A percentile compares a stretch with the other conserved stretches of the same genome.
Evolutionary conservation across 768 basidiomycete genomes (phyloP).

Genomic region (Amanita phalloides): DNA sequence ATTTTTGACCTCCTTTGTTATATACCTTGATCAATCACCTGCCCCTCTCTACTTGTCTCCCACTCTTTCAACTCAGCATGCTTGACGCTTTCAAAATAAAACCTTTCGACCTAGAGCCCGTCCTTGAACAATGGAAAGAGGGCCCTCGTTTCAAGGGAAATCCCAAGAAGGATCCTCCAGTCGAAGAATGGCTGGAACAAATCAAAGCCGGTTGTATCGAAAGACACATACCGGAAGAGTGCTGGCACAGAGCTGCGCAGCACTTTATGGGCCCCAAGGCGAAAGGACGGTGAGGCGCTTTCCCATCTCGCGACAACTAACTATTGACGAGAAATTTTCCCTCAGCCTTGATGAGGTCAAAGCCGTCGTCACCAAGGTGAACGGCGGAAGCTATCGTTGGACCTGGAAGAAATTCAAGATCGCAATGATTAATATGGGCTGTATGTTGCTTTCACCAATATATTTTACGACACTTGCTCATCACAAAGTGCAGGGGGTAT

Average conservation of each 20-base stretch:
- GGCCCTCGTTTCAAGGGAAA: conserved; percentile 60
- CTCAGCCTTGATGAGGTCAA: conserved; percentile 55
- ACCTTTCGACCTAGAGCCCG: conserved; percentile 61
- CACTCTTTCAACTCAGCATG: conserved; percentile 8
- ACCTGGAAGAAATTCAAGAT: conserved; percentile 76
- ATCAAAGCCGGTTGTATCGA: conserved; percentile 65
- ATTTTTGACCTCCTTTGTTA: conserved; percentile 1
- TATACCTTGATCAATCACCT: neutral
- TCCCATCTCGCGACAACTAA: neutral
- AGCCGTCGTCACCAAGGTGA: conserved; percentile 60
- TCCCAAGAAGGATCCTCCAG: conserved; percentile 54
- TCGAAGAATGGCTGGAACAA: conserved; percentile 64
- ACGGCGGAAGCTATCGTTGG: conserved; percentile 73
- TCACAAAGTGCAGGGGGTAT: conserved; percentile 40
- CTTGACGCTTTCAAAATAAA: conserved; percentile 76
- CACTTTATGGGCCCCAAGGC: conserved; percentile 67
- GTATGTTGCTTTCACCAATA: conserved; percentile 28
- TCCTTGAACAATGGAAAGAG: conserved; percentile 54
- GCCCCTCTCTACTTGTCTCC: neutral
- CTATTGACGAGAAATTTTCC: neutral
- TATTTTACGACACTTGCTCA: neutral
- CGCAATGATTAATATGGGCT: conserved; percentile 75
- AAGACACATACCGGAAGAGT: conserved; percentile 66
- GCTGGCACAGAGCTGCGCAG: conserved; percentile 75
- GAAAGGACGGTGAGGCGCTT: conserved; percentile 33